Evolutionary conservation across 257 asterid genomes (phyloP).

Genomic region (Hygrophila difformis): DNA sequence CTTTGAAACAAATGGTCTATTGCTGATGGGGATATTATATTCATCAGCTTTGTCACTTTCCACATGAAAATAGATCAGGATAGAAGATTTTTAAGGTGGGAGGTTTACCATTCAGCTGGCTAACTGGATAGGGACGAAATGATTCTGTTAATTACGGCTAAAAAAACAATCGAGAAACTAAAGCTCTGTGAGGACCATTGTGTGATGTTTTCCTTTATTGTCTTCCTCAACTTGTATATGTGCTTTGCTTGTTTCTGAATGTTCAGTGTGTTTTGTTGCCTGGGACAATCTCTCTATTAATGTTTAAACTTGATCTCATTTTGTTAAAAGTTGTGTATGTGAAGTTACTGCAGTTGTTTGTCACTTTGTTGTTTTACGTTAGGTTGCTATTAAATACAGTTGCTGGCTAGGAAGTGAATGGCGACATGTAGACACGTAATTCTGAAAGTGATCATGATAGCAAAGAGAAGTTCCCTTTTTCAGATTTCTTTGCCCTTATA

Average conservation of each 20-base stretch:
- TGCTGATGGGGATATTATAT: constrained; percentile 22
- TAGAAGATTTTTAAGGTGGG: constrained; percentile 14
- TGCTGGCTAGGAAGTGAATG: no score
- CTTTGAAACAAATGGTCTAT: constrained; percentile 30
- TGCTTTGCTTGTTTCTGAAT: constrained; percentile 14
- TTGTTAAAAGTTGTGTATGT: no score
- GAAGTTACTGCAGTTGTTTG: no score
- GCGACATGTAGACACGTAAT: no score
- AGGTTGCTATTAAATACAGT: no score
- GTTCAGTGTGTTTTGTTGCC: constrained; percentile 5
- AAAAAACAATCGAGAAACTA: constrained; percentile 8
- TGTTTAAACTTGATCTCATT: no score
- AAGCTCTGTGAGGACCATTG: constrained; percentile 17
- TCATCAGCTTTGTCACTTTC: constrained; percentile 32
- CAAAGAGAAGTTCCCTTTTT: no score
- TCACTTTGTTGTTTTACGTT: no score
- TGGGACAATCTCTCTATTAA: not conserved
- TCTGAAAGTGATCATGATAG: no score
- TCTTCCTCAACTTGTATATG: constrained; percentile 5
- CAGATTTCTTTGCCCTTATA: no score
- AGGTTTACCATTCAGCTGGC: constrained; percentile 15
- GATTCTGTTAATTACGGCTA: constrained; percentile 6
- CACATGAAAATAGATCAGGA: constrained; percentile 22
- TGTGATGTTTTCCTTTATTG: constrained; percentile 17
- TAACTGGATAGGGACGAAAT: constrained; percentile 15